A percentile compares a stretch with the other conserved stretches of the same genome.
Evolutionary conservation across 495 filamentous ascomycete species (phyloP).

Genomic region (Bombardia bombarda): DNA sequence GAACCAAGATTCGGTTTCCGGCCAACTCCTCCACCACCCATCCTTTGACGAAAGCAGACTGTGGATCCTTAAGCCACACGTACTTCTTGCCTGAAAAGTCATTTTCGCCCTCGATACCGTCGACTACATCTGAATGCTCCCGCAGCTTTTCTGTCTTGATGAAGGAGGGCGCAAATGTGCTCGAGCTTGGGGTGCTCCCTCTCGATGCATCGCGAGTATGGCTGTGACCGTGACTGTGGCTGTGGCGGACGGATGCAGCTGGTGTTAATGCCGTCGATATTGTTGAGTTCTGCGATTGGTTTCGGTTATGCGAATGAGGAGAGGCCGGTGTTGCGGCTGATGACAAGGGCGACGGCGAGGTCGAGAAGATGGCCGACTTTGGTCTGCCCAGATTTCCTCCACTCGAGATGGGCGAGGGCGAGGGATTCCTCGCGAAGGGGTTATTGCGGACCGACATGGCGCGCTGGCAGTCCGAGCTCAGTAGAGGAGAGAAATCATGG

Average conservation of each 20-base stretch:
- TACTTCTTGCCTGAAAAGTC: conserved; percentile 99
- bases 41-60: conserved; percentile 83
- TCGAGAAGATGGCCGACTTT: conserved; percentile 61
- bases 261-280: conserved; percentile 17
- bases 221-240: conserved; percentile 28
- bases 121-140: conserved; percentile 56
- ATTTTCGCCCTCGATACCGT: conserved; percentile 84
- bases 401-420: conserved; percentile 53
- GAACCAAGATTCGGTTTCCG: conserved; percentile 63
- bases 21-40: conserved; percentile 79
- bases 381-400: conserved; percentile 53
- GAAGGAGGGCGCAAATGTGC: conserved; percentile 91
- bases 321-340: conserved; percentile 23
- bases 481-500: conserved; percentile 9
- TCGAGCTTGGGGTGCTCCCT: conserved; percentile 43
- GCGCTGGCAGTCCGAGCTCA: conserved; percentile 9
- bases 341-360: conserved; percentile 39
- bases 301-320: conserved; percentile 29
- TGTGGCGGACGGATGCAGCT: conserved; percentile 19
- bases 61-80: conserved; percentile 87
- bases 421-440: conserved; percentile 59
- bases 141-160: conserved; percentile 77
- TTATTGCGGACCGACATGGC: conserved; percentile 55
- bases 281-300: conserved; percentile 38
- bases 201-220: conserved; percentile 57